These are phyloP conservation scores for Westerdykella aurantiaca DNA, from an alignment of 2,329 filamentous ascomycete species.

Conservation along the genomic window DNA sequence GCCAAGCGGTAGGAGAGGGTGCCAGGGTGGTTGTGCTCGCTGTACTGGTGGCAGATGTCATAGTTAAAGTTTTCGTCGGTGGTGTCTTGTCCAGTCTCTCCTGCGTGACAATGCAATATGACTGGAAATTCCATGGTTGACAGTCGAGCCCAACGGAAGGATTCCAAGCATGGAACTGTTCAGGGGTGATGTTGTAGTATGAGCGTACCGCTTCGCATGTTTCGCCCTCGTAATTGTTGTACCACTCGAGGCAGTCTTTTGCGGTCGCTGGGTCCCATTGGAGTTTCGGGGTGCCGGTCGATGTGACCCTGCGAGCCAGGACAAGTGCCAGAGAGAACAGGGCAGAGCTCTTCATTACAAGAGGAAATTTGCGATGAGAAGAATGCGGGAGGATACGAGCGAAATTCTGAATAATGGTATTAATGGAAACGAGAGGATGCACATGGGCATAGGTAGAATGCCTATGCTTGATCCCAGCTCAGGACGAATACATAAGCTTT, in stretches of 20 bases:
- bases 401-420: no score
- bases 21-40: conserved; percentile 5
- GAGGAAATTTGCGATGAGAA: no score
- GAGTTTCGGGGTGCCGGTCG: no score
- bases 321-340: no score
- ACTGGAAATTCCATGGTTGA: conserved; percentile 8
- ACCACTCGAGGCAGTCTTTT: conserved; percentile 12
- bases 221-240: conserved; percentile 7
- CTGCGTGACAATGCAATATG: conserved; percentile 10
- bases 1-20: conserved; percentile 12
- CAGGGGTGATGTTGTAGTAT: conserved; percentile 6
- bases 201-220: conserved; percentile 8
- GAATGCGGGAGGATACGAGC: no score
- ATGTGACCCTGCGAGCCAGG: no score
- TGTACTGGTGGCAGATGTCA: conserved; percentile 4
- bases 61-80: no score
- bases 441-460: no score
- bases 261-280: conserved; percentile 9
- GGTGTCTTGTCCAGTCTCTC: conserved; percentile 1
- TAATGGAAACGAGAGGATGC: no score
- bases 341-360: no score
- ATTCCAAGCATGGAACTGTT: conserved; percentile 8
- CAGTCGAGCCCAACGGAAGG: conserved; percentile 11
- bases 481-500: no score
- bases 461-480: no score